Conservation (phyloP, 2,329 filamentous ascomycete species). For the Tolypocladium cylindrosporum region DNA sequence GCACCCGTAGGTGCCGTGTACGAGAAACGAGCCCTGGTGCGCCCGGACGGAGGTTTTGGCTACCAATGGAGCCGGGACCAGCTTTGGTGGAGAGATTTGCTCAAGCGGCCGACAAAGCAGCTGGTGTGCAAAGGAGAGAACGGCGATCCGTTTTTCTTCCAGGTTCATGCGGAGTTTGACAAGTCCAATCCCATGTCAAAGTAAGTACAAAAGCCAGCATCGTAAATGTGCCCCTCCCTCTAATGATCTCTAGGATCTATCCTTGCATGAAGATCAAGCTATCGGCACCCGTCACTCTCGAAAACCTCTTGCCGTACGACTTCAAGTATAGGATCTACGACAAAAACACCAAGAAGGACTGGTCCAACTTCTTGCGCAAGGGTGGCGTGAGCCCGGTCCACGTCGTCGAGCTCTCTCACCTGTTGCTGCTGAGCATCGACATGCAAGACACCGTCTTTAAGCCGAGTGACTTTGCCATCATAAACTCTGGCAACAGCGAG, state of each 20-base stretch:
- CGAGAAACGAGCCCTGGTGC: slow-evolving; percentile 76
- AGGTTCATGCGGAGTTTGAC: slow-evolving; percentile 80
- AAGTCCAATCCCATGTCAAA: slow-evolving; percentile 71
- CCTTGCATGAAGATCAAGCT: slow-evolving; percentile 91
- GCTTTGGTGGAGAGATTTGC: slow-evolving; percentile 85
- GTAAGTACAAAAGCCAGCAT: slow-evolving; percentile 28
- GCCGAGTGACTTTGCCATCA: slow-evolving; percentile 91
- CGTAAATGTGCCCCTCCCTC: background rate
- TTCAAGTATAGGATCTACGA: slow-evolving; percentile 99
- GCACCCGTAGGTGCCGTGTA: slow-evolving; percentile 88
- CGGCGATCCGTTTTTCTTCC: slow-evolving; percentile 91
- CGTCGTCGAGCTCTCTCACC: slow-evolving; percentile 89
- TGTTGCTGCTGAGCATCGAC: slow-evolving; percentile 85
- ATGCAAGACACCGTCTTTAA: slow-evolving; percentile 96
- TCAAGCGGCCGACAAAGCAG: slow-evolving; percentile 75
- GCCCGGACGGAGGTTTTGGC: slow-evolving; percentile 91
- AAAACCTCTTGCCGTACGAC: slow-evolving; percentile 91
- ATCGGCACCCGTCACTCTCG: slow-evolving; percentile 84
- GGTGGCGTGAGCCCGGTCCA: slow-evolving; percentile 96
- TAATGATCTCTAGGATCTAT: slow-evolving; percentile 49
- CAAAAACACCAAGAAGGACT: slow-evolving; percentile 96
- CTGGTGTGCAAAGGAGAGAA: slow-evolving; percentile 82
- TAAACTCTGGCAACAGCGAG: slow-evolving; percentile 80
- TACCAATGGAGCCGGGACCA: slow-evolving; percentile 90
- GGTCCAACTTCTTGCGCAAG: slow-evolving; percentile 96